Conservation (phyloP, 306 rosid genomes). For the Trifolium fragiferum region DNA sequence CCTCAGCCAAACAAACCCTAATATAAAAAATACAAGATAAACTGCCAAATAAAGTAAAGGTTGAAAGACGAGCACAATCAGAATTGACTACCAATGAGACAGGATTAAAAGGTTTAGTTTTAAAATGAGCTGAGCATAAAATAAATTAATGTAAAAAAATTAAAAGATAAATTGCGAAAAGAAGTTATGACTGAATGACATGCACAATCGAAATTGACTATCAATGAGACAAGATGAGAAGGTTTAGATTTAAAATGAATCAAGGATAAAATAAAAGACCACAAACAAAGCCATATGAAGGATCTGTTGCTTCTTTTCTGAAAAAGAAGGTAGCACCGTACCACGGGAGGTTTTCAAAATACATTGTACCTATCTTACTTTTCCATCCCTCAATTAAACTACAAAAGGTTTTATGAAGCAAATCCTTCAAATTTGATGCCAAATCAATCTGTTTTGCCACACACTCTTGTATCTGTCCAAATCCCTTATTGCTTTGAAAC, state of each 20-base stretch:
- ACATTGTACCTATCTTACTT: background rate
- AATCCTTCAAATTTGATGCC: constrained; percentile 32
- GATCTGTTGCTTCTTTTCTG: constrained; percentile 19
- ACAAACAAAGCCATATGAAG: constrained; percentile 25
- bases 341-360: constrained; percentile 20
- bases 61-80: constrained; percentile 28
- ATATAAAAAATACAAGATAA: constrained; percentile 9
- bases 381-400: constrained; percentile 19
- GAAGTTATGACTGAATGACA: constrained; percentile 18
- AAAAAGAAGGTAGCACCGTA: constrained; percentile 12
- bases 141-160: background rate
- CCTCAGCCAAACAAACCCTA: no score
- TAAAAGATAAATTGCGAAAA: constrained; percentile 19
- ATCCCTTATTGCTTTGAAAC: constrained; percentile 5
- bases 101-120: constrained; percentile 11
- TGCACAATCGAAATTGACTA: constrained; percentile 28
- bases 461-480: constrained; percentile 9
- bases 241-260: constrained; percentile 27
- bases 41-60: constrained; percentile 23
- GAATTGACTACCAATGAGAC: constrained; percentile 25
- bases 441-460: constrained; percentile 25
- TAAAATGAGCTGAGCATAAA: constrained; percentile 7
- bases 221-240: constrained; percentile 19
- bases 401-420: constrained; percentile 19
- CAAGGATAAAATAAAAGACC: background rate